Conservation (phyloP, 2,329 filamentous ascomycete genomes). For the Tetracladium maxilliforme region DNA sequence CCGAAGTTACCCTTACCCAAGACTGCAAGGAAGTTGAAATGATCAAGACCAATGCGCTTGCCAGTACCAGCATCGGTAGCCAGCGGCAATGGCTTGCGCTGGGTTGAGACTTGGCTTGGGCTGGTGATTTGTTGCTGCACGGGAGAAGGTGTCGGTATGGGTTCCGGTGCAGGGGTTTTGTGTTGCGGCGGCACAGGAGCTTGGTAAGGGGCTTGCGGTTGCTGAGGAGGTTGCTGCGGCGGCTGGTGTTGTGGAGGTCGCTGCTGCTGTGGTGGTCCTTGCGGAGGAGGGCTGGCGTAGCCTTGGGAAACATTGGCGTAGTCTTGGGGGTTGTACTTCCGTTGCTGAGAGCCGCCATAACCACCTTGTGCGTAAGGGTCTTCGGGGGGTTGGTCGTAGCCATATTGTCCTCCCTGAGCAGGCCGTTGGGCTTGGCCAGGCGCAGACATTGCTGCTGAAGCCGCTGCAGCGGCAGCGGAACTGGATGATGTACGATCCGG, state of each 20-base stretch:
- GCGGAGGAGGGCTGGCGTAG: conserved; percentile 27
- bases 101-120: conserved; percentile 16
- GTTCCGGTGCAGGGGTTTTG: conserved; percentile 10
- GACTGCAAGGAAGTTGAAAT: conserved; percentile 98
- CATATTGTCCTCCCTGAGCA: conserved; percentile 9
- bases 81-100: conserved; percentile 49
- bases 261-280: conserved; percentile 21
- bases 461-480: conserved; percentile 40
- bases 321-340: conserved; percentile 64
- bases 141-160: conserved; percentile 10
- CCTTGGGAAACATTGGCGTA: conserved; percentile 53
- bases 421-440: conserved; percentile 5
- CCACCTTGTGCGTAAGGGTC: conserved; percentile 8
- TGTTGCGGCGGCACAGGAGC: conserved; percentile 6
- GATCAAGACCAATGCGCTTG: conserved; percentile 81
- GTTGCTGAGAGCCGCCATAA: conserved; percentile 37
- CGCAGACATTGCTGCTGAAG: conserved; percentile 40
- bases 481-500: conserved; percentile 38
- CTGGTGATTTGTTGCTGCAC: conserved; percentile 5
- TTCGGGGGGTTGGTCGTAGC: conserved; percentile 9
- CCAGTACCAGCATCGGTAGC: conserved; percentile 61
- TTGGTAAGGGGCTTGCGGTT: conserved; percentile 9
- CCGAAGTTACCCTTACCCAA: conserved; percentile 98
- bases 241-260: conserved; percentile 16
- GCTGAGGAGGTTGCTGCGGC: conserved; percentile 16